Evolutionary conservation across 2,329 filamentous ascomycete species (phyloP).

Genomic region (Tolypocladium tundrense): DNA sequence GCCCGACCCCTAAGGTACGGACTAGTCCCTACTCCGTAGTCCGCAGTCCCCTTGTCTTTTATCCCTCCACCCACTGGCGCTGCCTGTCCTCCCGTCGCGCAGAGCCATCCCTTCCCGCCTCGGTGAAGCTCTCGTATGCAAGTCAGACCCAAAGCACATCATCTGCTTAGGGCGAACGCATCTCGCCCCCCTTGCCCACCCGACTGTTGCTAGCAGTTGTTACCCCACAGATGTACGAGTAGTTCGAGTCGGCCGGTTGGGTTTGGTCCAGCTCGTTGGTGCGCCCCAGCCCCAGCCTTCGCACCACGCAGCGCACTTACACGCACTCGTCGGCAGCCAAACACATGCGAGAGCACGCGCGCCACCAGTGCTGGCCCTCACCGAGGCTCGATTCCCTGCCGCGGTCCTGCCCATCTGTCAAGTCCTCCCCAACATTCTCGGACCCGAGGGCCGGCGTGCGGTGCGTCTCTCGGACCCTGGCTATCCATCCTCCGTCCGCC

Average conservation of each 20-base stretch:
- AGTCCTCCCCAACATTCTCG: neutral
- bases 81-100: neutral
- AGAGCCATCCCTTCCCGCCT: neutral
- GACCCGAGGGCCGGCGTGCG: neutral
- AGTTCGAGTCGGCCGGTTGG: neutral
- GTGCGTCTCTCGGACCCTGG: neutral
- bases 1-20: neutral
- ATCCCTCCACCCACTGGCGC: neutral
- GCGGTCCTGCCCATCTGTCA: neutral
- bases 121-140: neutral
- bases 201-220: neutral
- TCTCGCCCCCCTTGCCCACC: neutral
- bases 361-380: neutral
- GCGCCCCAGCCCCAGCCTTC: neutral
- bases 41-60: no score
- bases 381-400: neutral
- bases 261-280: neutral
- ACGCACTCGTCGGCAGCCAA: neutral
- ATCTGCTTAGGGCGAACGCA: neutral
- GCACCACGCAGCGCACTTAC: neutral
- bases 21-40: neutral
- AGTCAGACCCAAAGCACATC: neutral
- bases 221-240: neutral
- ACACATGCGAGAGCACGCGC: neutral
- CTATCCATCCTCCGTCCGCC: neutral